A percentile compares a stretch with the other conserved stretches of the same genome.
Evolutionary conservation across 176 grass and related monocot species (phyloP).

Genomic region (Oryza glaberrima): DNA sequence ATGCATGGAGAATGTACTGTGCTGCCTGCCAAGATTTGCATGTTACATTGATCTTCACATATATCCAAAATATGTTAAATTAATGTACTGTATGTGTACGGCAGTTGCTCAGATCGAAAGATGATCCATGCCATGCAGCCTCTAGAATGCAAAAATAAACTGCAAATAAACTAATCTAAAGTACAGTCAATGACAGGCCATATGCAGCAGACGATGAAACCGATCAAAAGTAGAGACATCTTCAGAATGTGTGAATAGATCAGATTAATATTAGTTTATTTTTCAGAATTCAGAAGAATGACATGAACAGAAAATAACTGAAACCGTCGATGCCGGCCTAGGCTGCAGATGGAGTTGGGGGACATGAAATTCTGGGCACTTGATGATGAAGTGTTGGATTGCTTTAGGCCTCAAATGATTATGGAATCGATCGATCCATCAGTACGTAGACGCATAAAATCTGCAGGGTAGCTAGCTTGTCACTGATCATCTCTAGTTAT

Average conservation of each 20-base stretch:
- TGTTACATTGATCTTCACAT: slow-evolving; percentile 31
- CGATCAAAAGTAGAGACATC: slow-evolving; percentile 39
- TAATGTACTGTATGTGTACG: not conserved
- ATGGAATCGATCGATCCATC: slow-evolving; percentile 32
- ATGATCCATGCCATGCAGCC: slow-evolving; percentile 1
- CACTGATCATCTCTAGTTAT: slow-evolving; percentile 23
- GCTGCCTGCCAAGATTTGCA: slow-evolving; percentile 25
- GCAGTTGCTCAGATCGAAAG: not conserved
- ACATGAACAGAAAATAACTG: not conserved
- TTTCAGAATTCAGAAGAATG: not conserved
- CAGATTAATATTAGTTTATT: not conserved
- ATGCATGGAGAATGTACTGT: slow-evolving; percentile 31
- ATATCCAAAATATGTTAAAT: not conserved
- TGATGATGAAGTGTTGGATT: slow-evolving; percentile 42
- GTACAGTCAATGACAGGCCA: not conserved
- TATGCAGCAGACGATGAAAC: slow-evolving; percentile 20
- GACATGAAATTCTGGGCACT: slow-evolving; percentile 54
- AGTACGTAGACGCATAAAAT: slow-evolving; percentile 22
- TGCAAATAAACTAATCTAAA: not conserved
- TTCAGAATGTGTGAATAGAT: not conserved
- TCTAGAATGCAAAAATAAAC: not conserved
- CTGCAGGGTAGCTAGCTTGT: slow-evolving; percentile 36
- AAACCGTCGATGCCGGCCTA: not conserved
- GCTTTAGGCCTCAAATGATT: slow-evolving; percentile 64
- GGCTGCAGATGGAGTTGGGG: not conserved